Evolutionary conservation across 352 stramenopile genomes (phyloP).

Genomic region (Phytophthora pluvialis): DNA sequence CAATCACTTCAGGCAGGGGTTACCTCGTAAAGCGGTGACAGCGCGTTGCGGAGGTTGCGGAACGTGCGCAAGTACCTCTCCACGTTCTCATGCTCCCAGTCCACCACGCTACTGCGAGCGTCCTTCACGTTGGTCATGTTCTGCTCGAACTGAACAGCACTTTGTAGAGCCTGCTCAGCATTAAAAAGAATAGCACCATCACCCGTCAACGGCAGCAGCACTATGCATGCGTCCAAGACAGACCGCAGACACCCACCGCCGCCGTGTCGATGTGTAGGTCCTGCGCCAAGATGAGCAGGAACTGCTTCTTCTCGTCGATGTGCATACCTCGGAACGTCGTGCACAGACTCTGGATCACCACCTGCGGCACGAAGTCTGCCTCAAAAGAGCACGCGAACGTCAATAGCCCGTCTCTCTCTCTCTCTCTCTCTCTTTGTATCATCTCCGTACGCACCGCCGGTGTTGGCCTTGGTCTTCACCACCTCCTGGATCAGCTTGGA

Average conservation of each 20-base stretch:
- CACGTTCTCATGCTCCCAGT: constrained; percentile 78
- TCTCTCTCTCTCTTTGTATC: not conserved
- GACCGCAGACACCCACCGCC: constrained; percentile 30
- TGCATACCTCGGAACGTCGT: constrained; percentile 65
- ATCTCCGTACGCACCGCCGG: constrained; percentile 47
- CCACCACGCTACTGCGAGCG: constrained; percentile 32
- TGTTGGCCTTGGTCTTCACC: constrained; percentile 71
- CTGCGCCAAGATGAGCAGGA: constrained; percentile 76
- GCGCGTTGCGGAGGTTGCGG: constrained; percentile 57
- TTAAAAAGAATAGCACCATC: not conserved
- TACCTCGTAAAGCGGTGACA: constrained; percentile 75
- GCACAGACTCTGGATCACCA: constrained; percentile 76
- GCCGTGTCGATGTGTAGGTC: constrained; percentile 74
- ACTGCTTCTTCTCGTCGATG: constrained; percentile 84
- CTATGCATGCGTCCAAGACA: not conserved
- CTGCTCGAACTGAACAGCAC: constrained; percentile 56
- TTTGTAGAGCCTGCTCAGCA: constrained; percentile 44
- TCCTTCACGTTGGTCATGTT: constrained; percentile 60
- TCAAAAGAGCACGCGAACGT: not conserved
- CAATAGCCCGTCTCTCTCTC: not conserved
- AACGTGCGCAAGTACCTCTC: constrained; percentile 82
- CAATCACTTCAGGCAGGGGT: not conserved
- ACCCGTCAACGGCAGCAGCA: not conserved
- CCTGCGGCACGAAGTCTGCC: constrained; percentile 80
- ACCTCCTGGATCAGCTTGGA: constrained; percentile 76